phyloP scores from a whole-genome alignment of 495 filamentous ascomycete species.

The Xylaria sp. region DNA sequence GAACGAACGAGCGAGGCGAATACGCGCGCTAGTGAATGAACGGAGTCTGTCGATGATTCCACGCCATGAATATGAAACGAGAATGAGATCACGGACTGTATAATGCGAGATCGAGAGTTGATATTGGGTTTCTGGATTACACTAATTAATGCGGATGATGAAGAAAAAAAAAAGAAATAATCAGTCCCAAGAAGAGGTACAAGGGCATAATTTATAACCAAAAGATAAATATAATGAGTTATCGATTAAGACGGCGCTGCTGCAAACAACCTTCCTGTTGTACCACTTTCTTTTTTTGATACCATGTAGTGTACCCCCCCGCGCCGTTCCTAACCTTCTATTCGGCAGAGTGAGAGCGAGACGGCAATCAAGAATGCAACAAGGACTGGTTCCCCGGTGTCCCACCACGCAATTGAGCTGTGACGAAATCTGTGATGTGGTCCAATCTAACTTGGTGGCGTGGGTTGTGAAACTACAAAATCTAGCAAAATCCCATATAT shows the following conservation, averaged over 20 bases:
- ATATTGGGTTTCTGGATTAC: neutral
- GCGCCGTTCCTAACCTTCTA: neutral
- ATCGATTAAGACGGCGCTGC: neutral
- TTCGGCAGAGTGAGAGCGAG: neutral
- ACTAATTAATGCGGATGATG: neutral
- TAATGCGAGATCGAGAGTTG: neutral
- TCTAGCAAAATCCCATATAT: neutral
- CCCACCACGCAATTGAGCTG: no score
- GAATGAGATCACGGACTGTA: neutral
- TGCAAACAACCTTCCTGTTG: neutral
- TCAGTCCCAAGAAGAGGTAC: neutral
- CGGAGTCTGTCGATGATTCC: neutral
- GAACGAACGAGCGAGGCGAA: neutral
- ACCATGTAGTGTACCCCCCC: neutral
- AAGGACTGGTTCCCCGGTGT: no score
- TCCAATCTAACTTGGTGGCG: neutral
- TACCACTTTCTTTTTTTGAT: neutral
- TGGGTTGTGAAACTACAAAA: neutral
- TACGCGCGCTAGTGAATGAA: neutral
- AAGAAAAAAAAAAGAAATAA: no score
- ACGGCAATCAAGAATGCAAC: neutral
- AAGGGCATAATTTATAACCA: neutral
- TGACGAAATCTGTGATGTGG: neutral
- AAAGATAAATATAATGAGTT: neutral
- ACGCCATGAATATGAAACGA: conserved; percentile 5